These are phyloP conservation scores for Dionaea muscipula DNA, from an alignment of 179 eudicot species.

Conservation along the genomic window DNA sequence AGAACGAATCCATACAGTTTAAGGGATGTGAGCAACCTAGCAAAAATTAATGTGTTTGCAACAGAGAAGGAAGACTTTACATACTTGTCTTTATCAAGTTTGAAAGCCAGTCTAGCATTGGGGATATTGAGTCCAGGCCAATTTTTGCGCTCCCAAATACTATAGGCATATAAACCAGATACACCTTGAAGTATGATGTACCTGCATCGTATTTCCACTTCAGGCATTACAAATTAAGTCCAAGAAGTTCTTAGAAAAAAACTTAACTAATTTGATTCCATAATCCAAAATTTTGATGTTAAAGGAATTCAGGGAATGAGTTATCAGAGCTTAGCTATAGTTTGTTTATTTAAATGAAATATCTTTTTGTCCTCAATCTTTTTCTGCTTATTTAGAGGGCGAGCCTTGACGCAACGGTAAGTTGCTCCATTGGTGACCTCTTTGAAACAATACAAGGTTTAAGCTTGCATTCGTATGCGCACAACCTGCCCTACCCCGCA, in stretches of 20 bases:
- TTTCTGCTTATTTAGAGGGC: too few relatives aligned
- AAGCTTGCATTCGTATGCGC: too few relatives aligned
- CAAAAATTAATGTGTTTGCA: not conserved
- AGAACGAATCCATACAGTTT: not conserved
- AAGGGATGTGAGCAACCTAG: not conserved
- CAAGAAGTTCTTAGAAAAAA: not conserved
- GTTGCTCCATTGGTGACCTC: too few relatives aligned
- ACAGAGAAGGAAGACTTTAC: slow-evolving; percentile 5
- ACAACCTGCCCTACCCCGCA: too few relatives aligned
- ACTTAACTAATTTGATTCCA: too few relatives aligned
- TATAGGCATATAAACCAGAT: slow-evolving; percentile 31
- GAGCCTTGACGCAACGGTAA: too few relatives aligned
- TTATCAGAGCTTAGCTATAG: not conserved
- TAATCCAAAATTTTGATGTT: not conserved
- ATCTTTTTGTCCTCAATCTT: too few relatives aligned
- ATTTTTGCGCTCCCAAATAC: slow-evolving; percentile 29
- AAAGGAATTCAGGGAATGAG: not conserved
- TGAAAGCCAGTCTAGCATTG: slow-evolving; percentile 41
- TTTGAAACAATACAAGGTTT: too few relatives aligned
- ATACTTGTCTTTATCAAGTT: slow-evolving; percentile 29
- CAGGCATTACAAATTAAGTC: not conserved
- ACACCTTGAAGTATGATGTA: slow-evolving; percentile 34
- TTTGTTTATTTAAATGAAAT: too few relatives aligned
- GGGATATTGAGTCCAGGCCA: slow-evolving; percentile 32
- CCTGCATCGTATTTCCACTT: slow-evolving; percentile 9